Percentiles rank a stretch among this genome's conserved stretches.
Evolutionary conservation across 2,329 filamentous ascomycete genomes (phyloP).

Genomic region (Cladophialophora immunda): DNA sequence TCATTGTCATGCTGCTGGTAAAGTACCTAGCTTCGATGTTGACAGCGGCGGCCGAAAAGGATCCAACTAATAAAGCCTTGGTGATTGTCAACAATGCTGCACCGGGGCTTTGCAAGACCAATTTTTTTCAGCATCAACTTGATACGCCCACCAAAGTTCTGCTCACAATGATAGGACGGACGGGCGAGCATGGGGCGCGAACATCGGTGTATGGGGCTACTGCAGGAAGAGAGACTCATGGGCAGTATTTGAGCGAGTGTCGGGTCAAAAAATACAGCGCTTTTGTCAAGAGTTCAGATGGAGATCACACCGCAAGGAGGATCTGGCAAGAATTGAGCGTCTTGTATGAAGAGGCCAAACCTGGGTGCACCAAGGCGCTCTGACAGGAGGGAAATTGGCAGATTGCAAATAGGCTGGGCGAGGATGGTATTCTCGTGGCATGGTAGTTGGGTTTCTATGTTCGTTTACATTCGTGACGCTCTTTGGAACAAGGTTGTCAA

Average conservation of each 20-base stretch:
- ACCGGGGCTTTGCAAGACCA: constrained; percentile 62
- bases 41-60: constrained; percentile 34
- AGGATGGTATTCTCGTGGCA: neutral
- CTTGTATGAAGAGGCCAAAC: constrained; percentile 29
- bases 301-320: constrained; percentile 27
- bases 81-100: constrained; percentile 63
- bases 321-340: constrained; percentile 29
- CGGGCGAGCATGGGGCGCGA: constrained; percentile 58
- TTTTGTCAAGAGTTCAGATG: constrained; percentile 34
- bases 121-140: constrained; percentile 54
- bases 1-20: constrained; percentile 42
- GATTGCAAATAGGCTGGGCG: neutral
- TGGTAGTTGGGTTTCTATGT: neutral
- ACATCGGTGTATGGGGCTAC: constrained; percentile 52
- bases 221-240: constrained; percentile 55
- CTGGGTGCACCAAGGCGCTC: constrained; percentile 31
- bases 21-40: constrained; percentile 29
- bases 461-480: neutral
- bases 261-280: constrained; percentile 36
- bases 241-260: constrained; percentile 56
- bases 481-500: neutral
- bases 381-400: neutral
- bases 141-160: constrained; percentile 1
- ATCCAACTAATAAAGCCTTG: constrained; percentile 31
- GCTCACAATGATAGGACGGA: constrained; percentile 48